phyloP scores from a whole-genome alignment of 495 filamentous ascomycete genomes.

The Thozetella sp. region DNA sequence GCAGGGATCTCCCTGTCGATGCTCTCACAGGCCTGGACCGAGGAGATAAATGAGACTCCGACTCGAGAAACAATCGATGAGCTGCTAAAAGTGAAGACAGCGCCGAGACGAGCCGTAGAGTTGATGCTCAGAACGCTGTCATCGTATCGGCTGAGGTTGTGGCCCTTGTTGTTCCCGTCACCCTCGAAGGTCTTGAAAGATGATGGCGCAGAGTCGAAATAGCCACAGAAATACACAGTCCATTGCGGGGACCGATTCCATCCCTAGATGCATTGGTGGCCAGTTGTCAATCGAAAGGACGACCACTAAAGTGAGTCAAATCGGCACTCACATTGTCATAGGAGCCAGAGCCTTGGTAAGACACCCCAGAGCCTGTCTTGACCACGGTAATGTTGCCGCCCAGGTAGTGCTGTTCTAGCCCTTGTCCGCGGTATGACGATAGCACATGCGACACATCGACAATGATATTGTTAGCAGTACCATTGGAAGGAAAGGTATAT shows the following conservation, averaged over 20 bases:
- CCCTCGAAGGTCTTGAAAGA: slow-evolving; percentile 56
- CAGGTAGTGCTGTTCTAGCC: slow-evolving; percentile 65
- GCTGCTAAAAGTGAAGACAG: slow-evolving; percentile 39
- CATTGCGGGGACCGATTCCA: slow-evolving; percentile 57
- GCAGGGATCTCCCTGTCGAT: slow-evolving; percentile 60
- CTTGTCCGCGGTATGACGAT: slow-evolving; percentile 59
- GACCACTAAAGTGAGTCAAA: background rate
- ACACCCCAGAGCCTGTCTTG: slow-evolving; percentile 27
- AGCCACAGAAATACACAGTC: slow-evolving; percentile 72
- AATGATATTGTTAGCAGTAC: slow-evolving; percentile 51
- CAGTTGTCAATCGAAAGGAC: background rate
- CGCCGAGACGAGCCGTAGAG: slow-evolving; percentile 37
- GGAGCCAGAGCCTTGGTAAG: slow-evolving; percentile 65
- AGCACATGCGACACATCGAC: slow-evolving; percentile 75
- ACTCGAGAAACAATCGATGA: slow-evolving; percentile 60
- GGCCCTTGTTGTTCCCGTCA: slow-evolving; percentile 9
- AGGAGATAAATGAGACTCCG: slow-evolving; percentile 72
- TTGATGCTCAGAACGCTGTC: slow-evolving; percentile 12
- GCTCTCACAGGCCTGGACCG: slow-evolving; percentile 61
- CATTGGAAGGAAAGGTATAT: slow-evolving; percentile 56
- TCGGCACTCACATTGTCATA: slow-evolving; percentile 61
- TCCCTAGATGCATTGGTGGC: slow-evolving; percentile 11
- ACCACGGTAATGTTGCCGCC: slow-evolving; percentile 61
- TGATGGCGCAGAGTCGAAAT: slow-evolving; percentile 48
- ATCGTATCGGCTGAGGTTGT: slow-evolving; percentile 14